These are phyloP conservation scores for Silene vulgaris DNA, from an alignment of 179 eudicot genomes.

Conservation along the genomic window DNA sequence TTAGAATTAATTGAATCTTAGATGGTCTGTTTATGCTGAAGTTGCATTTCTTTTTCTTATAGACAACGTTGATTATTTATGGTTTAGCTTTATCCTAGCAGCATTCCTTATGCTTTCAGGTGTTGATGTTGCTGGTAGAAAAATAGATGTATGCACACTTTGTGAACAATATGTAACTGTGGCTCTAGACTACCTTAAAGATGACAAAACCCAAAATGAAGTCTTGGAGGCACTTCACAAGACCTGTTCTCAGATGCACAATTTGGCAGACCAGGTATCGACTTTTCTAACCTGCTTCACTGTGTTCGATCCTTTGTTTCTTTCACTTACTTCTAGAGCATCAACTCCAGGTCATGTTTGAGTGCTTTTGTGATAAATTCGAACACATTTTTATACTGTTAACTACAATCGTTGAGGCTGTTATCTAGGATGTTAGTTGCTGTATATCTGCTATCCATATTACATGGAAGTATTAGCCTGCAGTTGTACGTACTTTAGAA, in stretches of 20 bases:
- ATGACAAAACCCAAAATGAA: constrained; percentile 56
- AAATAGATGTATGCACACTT: constrained; percentile 44
- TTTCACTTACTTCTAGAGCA: neutral
- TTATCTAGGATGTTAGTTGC: neutral
- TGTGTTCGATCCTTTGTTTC: neutral
- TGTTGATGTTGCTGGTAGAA: constrained; percentile 25
- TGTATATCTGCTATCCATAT: neutral
- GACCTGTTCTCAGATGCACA: constrained; percentile 49
- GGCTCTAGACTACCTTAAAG: constrained; percentile 54
- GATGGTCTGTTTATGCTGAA: neutral
- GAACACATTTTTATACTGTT: neutral
- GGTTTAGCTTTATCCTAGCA: constrained; percentile 4
- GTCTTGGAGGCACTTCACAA: constrained; percentile 49
- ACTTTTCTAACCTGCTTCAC: neutral
- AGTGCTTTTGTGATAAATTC: neutral
- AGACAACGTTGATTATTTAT: neutral
- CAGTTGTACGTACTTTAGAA: neutral
- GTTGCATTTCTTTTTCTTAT: neutral
- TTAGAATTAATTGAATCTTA: neutral
- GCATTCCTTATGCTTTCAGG: constrained; percentile 24
- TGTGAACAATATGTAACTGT: constrained; percentile 64
- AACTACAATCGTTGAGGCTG: neutral
- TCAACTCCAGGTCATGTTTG: neutral
- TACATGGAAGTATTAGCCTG: neutral
- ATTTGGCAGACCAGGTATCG: constrained; percentile 50